Evolutionary conservation across 2,329 filamentous ascomycete species (phyloP).

Genomic region (Pseudogymnoascus sp.): DNA sequence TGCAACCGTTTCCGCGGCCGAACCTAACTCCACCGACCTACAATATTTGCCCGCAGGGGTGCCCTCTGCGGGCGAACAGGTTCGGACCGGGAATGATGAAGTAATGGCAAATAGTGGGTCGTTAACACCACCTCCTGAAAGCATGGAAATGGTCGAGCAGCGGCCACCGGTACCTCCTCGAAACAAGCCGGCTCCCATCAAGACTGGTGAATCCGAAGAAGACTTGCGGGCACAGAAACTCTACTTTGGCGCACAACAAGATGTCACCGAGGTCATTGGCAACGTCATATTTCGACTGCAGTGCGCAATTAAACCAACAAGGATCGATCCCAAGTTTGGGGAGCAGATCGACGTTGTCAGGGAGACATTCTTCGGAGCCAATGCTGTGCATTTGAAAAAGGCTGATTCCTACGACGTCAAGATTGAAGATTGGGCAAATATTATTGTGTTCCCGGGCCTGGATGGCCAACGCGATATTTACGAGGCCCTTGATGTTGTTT

Average conservation of each 20-base stretch:
- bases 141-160: constrained; percentile 21
- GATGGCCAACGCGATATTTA: constrained; percentile 59
- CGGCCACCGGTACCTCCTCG: constrained; percentile 29
- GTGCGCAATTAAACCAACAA: constrained; percentile 71
- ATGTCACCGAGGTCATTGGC: constrained; percentile 92
- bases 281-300: constrained; percentile 88
- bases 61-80: neutral
- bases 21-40: neutral
- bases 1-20: neutral
- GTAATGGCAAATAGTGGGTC: constrained; percentile 32
- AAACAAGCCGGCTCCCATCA: constrained; percentile 27
- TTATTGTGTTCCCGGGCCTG: constrained; percentile 51
- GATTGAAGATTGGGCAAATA: constrained; percentile 41
- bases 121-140: constrained; percentile 14
- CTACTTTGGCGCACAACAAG: constrained; percentile 58
- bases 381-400: constrained; percentile 52
- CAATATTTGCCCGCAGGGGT: neutral
- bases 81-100: constrained; percentile 17
- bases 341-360: constrained; percentile 79
- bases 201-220: constrained; percentile 23
- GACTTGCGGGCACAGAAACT: constrained; percentile 27
- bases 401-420: constrained; percentile 37
- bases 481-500: constrained; percentile 75
- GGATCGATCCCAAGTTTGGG: constrained; percentile 53
- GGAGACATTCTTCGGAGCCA: constrained; percentile 58